Evolutionary conservation across 1,284 basidiomycete species (phyloP).

Genomic region (Kwoniella shivajii): DNA sequence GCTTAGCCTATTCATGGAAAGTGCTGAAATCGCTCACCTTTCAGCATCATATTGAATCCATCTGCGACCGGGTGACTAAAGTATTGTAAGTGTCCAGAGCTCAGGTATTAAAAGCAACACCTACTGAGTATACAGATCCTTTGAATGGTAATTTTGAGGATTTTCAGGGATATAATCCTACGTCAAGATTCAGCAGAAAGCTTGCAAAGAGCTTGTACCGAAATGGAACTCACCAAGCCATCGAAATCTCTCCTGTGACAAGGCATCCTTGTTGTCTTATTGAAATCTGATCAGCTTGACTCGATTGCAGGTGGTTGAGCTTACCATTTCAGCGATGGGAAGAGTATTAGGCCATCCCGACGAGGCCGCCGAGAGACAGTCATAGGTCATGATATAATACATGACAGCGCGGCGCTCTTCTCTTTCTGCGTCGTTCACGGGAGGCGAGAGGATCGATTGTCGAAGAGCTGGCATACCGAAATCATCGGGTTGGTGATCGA

Average conservation of each 20-base stretch:
- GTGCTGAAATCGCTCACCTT: too few relatives aligned
- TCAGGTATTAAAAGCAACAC: conserved; percentile 1
- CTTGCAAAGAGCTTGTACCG: neutral
- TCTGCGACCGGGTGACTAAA: conserved; percentile 44
- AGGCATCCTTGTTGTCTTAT: conserved; percentile 35
- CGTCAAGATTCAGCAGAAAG: neutral
- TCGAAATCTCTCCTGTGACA: conserved; percentile 31
- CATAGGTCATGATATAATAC: conserved; percentile 27
- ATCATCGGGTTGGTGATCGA: conserved; percentile 18
- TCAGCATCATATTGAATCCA: conserved; percentile 38
- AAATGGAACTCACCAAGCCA: conserved; percentile 16
- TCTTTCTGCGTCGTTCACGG: conserved; percentile 35
- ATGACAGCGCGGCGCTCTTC: conserved; percentile 40
- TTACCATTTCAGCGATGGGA: conserved; percentile 40
- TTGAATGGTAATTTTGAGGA: conserved; percentile 34
- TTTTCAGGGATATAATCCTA: conserved; percentile 36
- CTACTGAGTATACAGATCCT: conserved; percentile 39
- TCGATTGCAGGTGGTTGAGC: conserved; percentile 6
- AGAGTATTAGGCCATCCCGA: conserved; percentile 40
- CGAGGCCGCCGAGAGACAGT: conserved; percentile 25
- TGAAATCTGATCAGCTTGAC: neutral
- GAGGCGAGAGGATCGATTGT: conserved; percentile 25
- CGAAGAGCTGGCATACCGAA: conserved; percentile 2
- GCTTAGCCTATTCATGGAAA: neutral
- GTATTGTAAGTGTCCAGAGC: conserved; percentile 1